Evolutionary conservation across 495 filamentous ascomycete species (phyloP), one percentile per base, ranked within the genome.

Genomic region (Hyaloscypha hepaticicola): DNA sequence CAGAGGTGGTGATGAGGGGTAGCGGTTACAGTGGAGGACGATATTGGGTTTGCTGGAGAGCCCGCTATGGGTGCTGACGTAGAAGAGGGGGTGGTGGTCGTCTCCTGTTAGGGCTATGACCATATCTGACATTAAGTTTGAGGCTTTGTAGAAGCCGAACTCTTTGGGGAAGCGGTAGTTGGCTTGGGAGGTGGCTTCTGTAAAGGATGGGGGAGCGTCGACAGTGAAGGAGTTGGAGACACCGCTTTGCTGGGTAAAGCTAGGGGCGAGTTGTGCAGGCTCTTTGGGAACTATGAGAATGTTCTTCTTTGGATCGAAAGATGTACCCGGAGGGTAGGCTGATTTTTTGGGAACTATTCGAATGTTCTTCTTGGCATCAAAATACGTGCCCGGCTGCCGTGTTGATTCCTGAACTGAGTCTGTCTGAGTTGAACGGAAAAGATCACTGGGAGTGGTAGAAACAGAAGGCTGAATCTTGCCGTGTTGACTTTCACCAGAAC

Each of bases 81-180:
- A 56, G 49, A 48, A 64, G 29, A 64, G 41, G 19, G 53, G 34
- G 2, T 50, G 28, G 7, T 56, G 52, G 22, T 55, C 29, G 8
- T 55, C 28, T 12, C 24, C 22, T 9, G 49, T 28, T 12, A 38
- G 56, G n/a, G 61, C 61, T 19, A 68, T 57, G 22, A 51, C 21
- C 25, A 68, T 49, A 38, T 61, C 50, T 12, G 60, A 31, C 0
- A 25, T 21, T 22, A 55, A 55, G 24, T 22, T 48, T 28, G 60
- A 27, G 29, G 60, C 60, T 22, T 64, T 48, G 22, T 68, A 64
- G 51, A 68, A 53, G 22, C 61, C 66, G 41, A 68, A 61, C 1
- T 14, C 21, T 31, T 57, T 48, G 1, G 66, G 66, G 49, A 68
- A 68, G n/a, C 52, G 59, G 3, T 16, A 14, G 8, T 12, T 34